Conservation (phyloP, 1,284 basidiomycete genomes). For the Ustilago lituana region DNA sequence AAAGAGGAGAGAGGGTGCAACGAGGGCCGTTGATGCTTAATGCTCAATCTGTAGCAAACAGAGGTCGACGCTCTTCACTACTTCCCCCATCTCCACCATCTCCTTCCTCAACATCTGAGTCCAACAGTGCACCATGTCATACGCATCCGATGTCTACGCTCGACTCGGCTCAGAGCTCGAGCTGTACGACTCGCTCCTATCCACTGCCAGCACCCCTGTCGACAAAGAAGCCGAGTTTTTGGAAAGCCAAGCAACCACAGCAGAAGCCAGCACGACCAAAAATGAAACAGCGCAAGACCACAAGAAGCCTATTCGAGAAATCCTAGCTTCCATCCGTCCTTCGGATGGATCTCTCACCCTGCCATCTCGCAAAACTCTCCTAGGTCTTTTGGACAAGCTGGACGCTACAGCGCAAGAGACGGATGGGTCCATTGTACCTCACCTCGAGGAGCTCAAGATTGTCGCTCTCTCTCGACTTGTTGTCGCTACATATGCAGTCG, state of each 20-base stretch:
- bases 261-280: conserved; percentile 1
- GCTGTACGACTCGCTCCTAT: conserved; percentile 46
- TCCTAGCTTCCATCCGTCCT: conserved; percentile 25
- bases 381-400: conserved; percentile 36
- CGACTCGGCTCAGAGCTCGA: conserved; percentile 41
- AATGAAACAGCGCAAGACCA: conserved; percentile 15
- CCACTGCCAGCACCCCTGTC: conserved; percentile 21
- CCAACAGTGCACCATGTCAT: conserved; percentile 21
- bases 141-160: conserved; percentile 39
- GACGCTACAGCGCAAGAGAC: conserved; percentile 18
- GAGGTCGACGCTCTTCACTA: too few relatives aligned
- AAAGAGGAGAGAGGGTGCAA: too few relatives aligned
- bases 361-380: conserved; percentile 32
- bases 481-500: conserved; percentile 45
- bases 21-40: too few relatives aligned
- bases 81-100: background rate
- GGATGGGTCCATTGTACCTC: conserved; percentile 1
- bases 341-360: conserved; percentile 18
- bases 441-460: conserved; percentile 33
- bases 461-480: conserved; percentile 51
- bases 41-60: too few relatives aligned
- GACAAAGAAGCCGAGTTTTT: conserved; percentile 10
- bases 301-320: conserved; percentile 33
- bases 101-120: background rate
- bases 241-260: conserved; percentile 1